Percentiles rank a stretch among this genome's conserved stretches.
Evolutionary conservation across 805 yeast genomes (phyloP).

Genomic region (Sugiyamaella valdiviana): DNA sequence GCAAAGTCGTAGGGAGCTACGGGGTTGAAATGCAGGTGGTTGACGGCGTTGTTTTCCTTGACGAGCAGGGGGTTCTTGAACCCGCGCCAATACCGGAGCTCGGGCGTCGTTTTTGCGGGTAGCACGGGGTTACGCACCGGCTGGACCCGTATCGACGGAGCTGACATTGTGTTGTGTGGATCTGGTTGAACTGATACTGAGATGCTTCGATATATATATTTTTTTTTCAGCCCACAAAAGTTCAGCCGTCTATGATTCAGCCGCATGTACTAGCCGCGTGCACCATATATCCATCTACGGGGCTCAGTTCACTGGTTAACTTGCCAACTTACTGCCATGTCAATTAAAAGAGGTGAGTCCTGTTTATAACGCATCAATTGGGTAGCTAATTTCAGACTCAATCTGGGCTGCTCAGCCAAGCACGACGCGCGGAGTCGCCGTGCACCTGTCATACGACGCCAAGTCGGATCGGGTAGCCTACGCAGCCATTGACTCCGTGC

Average conservation of each 20-base stretch:
- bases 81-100: slow-evolving; percentile 90
- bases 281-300: too few species aligned
- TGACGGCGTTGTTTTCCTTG: slow-evolving; percentile 88
- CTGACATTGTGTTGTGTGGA: slow-evolving; percentile 62
- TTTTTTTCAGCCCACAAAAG: too few species aligned
- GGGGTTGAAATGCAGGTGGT: slow-evolving; percentile 84
- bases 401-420: slow-evolving; percentile 73
- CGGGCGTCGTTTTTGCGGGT: slow-evolving; percentile 83
- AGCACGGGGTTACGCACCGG: slow-evolving; percentile 66
- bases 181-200: not conserved
- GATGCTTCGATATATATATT: too few species aligned
- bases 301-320: too few species aligned
- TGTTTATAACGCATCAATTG: slow-evolving; percentile 11
- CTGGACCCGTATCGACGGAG: slow-evolving; percentile 57
- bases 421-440: slow-evolving; percentile 63
- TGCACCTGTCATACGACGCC: slow-evolving; percentile 70
- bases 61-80: slow-evolving; percentile 80
- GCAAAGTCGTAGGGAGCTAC: slow-evolving; percentile 85
- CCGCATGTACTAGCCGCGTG: not conserved
- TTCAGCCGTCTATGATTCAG: too few species aligned
- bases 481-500: slow-evolving; percentile 72
- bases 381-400: slow-evolving; percentile 22
- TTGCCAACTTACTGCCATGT: slow-evolving; percentile 4
- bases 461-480: slow-evolving; percentile 68
- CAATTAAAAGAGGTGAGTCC: slow-evolving; percentile 10